Base-by-base conservation (phyloP, 2,329 filamentous ascomycete genomes). In the Fragosphaeria purpurea region DNA sequence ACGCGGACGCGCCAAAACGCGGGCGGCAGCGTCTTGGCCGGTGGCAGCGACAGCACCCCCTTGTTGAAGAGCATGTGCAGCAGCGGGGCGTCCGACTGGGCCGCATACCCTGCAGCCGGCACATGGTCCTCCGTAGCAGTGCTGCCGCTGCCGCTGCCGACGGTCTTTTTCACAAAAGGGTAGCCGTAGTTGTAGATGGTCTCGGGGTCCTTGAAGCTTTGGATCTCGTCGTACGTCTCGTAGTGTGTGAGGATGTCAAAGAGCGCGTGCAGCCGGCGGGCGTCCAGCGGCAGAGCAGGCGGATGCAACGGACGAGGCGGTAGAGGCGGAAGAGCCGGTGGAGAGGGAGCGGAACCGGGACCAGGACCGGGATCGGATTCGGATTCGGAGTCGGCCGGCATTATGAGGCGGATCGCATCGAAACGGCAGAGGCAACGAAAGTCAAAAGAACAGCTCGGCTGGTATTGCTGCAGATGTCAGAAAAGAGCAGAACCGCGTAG, bases 131-230 rank as follows among this genome's bases (percentile, higher is more conserved):
- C 35, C 11, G 41, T 37, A 38, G 35, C 42, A 4, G 31, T 37
- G 12, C 10, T 38, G 34, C 35, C 39, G 35, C 5, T 41, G 10
- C 32, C 13, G 10, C 10, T 44, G 35, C 49, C 39, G 31, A 31
- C 13, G 35, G 30, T 43, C 65, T 46, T 39, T 46, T 51, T 52
- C 34, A 62, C 67, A 64, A 90, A 89, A 0, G 86, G 86, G 55
- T 77, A 80, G 11, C 86, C 86, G 68, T 88, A 89, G 30, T 72
- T 65, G 52, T 75, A 71, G 53, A 89, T 83, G 33, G 81, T 77
- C 2, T 72, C 68, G 0, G 84, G 77, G 39, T 74, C 66, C 59
- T 83, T 86, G 72, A 90, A 88, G 54, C 74, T 75, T 61, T 84
- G 76, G 54, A 88, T 85, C 65, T 93, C 86, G 10, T 75, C 65